Evolutionary conservation across 305 asterid genomes (phyloP).

Genomic region (Solanum hybrid): DNA sequence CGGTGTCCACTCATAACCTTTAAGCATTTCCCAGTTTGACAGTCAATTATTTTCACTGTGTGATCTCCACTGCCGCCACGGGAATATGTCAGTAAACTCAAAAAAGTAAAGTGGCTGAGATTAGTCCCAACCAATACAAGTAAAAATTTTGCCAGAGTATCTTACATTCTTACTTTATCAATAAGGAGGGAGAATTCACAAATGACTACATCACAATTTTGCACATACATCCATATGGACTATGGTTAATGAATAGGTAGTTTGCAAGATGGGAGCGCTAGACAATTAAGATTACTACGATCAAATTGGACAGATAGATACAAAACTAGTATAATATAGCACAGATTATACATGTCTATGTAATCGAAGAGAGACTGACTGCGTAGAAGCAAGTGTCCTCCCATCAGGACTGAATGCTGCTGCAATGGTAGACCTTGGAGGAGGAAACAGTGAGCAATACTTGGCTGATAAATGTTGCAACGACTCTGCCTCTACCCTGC

Average conservation of each 20-base stretch:
- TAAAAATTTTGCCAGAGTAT: background rate
- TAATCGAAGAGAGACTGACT: conserved; percentile 32
- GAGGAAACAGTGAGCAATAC: conserved; percentile 79
- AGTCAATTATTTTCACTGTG: conserved; percentile 88
- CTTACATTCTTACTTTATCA: background rate
- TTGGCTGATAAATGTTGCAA: conserved; percentile 66
- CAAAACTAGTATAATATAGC: background rate
- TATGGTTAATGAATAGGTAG: background rate
- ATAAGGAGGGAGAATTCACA: background rate
- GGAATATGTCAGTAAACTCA: background rate
- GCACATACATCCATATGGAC: background rate
- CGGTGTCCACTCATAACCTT: conserved; percentile 96
- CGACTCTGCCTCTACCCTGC: conserved; percentile 96
- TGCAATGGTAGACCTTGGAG: conserved; percentile 96
- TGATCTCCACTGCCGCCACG: conserved; percentile 80
- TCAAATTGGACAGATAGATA: background rate
- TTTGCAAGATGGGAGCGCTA: background rate
- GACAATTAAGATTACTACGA: background rate
- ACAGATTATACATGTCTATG: background rate
- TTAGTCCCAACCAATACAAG: background rate
- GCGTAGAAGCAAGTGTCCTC: conserved; percentile 89
- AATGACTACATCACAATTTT: background rate
- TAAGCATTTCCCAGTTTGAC: conserved; percentile 79
- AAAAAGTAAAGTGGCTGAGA: background rate
- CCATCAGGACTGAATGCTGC: conserved; percentile 98